Evolutionary conservation across 2,329 filamentous ascomycete species (phyloP), one percentile per base, ranked within the genome.

Genomic region (Annulohypoxylon truncatum): DNA sequence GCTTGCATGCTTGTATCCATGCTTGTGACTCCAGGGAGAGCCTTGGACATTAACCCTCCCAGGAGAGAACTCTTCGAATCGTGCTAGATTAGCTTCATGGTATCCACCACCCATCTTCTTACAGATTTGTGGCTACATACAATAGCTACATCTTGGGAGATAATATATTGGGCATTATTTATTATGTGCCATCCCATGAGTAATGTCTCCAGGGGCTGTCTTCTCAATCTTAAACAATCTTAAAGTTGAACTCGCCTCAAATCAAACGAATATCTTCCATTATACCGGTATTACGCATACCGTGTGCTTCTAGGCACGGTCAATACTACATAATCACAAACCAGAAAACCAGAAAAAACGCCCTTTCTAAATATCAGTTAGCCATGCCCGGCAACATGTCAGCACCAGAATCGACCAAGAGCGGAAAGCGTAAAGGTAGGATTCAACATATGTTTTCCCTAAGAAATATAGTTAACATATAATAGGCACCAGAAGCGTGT

Each of bases 401-500:
- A 10, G 20, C 68, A 10, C 59, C 54, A 12, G 74, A 75, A 40
- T 24, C 68, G 2, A 58, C 66, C 42, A 76, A 74, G 57, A 50
- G 42, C 13, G 71, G 72, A 50, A 78, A 78, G 62, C 74, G 76
- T 13, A 78, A 77, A 68, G 76, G 76, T 78, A 69, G 56, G 71
- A 48, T 8, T 29, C 29, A 38, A 20, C 8, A n/a, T 31, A 12
- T 29, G 33, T 29, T 38, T 33, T 46, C 1, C 3, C 3, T 9
- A 4, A 9, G 13, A 15, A 3, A 24, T 15, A 18, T 22, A 48
- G 12, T 22, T 73, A 46, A 73, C 68, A n/a, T n/a, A 2, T 20
- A 24, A 29, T 58, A 85, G 86, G 86, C 50, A 87, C 91, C 64
- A 88, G 93, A 71, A 94, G 92, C 69, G 94, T 97, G 60, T 93